Evolutionary conservation across 345 rosid species (phyloP).

Genomic region (Euclidium syriacum): DNA sequence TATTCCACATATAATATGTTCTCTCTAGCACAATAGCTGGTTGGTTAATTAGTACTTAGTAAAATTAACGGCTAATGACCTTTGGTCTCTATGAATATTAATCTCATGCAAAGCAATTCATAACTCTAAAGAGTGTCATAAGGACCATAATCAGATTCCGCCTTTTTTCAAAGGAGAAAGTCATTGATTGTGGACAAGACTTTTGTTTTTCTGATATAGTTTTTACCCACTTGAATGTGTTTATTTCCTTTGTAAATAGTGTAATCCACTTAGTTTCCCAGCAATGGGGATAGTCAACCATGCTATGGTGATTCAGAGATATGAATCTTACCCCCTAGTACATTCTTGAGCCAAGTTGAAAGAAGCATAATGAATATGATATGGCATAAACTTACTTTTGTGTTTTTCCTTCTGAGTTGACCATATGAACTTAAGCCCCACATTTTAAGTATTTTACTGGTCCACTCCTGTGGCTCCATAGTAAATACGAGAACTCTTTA

Average conservation of each 20-base stretch:
- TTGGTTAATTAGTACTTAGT: background rate
- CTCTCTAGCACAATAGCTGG: background rate
- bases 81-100: background rate
- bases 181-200: slow-evolving; percentile 3
- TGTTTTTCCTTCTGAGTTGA: background rate
- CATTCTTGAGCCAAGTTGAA: background rate
- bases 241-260: background rate
- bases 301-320: slow-evolving; percentile 9
- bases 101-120: background rate
- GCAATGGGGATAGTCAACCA: slow-evolving; percentile 1
- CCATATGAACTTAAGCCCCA: background rate
- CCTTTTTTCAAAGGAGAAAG: background rate
- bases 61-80: background rate
- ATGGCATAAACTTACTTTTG: background rate
- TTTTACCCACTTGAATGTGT: background rate
- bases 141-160: background rate
- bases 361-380: slow-evolving; percentile 14
- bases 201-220: background rate
- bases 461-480: background rate
- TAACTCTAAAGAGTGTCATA: background rate
- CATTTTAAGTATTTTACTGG: background rate
- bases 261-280: slow-evolving; percentile 7
- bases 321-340: slow-evolving; percentile 1
- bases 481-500: background rate
- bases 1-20: background rate